phyloP scores from a whole-genome alignment of 164 flowering plant species.

The Saururus chinensis region DNA sequence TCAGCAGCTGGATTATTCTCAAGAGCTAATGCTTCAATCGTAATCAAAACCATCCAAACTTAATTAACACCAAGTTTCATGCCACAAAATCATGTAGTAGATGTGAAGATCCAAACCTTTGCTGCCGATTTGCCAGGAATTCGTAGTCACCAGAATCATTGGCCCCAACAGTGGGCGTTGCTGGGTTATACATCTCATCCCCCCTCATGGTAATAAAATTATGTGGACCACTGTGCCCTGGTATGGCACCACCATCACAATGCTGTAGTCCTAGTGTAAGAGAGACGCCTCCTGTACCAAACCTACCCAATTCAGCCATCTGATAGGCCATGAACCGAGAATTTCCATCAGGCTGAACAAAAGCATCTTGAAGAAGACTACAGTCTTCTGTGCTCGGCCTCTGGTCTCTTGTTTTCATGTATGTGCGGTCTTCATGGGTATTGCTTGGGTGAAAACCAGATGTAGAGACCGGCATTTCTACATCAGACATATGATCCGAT shows the following conservation, averaged over 20 bases:
- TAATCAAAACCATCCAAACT: conserved; percentile 1
- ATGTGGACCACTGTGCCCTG: conserved; percentile 35
- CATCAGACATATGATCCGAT: conserved; percentile 24
- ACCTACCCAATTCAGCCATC: conserved; percentile 60
- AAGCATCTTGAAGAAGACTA: conserved; percentile 32
- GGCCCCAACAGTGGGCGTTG: conserved; percentile 23
- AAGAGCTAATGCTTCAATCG: conserved; percentile 5
- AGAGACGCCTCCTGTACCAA: conserved; percentile 52
- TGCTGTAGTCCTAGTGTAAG: conserved; percentile 84
- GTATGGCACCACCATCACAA: conserved; percentile 39
- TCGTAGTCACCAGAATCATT: conserved; percentile 43
- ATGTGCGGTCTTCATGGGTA: conserved; percentile 24
- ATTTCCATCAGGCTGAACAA: conserved; percentile 26
- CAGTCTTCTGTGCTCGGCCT: conserved; percentile 23
- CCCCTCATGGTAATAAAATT: conserved; percentile 41
- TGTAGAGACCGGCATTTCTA: conserved; percentile 31
- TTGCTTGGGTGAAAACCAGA: conserved; percentile 16
- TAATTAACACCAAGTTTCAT: conserved; percentile 14
- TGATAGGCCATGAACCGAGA: conserved; percentile 50
- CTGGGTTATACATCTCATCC: conserved; percentile 40
- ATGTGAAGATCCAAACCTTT: conserved; percentile 54
- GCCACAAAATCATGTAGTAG: conserved; percentile 74
- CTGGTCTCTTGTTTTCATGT: conserved; percentile 25
- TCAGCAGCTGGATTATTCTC: conserved; percentile 10
- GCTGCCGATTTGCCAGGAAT: conserved; percentile 40